Percentiles rank a stretch among this genome's conserved stretches.
Evolutionary conservation across 1,139 yeast genomes (phyloP).

Genomic region (Magnusiomyces starmeri): DNA sequence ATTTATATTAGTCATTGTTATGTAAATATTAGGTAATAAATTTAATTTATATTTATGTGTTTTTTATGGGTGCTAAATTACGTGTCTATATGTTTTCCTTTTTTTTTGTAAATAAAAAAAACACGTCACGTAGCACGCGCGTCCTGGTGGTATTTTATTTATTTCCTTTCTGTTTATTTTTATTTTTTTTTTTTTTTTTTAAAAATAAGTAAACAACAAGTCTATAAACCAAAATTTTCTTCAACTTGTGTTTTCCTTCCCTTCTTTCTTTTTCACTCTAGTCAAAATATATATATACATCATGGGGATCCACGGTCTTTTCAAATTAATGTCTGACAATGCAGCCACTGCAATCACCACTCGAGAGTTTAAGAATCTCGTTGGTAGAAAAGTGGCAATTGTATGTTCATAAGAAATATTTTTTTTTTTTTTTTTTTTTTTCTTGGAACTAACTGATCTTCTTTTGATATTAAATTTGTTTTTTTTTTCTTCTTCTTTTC

Average conservation of each 20-base stretch:
- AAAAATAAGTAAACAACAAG: background rate
- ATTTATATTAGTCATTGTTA: background rate
- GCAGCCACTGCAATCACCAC: conserved; percentile 77
- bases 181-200: background rate
- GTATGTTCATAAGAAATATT: conserved; percentile 27
- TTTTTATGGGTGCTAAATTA: background rate
- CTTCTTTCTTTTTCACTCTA: too few species aligned
- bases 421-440: background rate
- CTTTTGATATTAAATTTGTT: too few species aligned
- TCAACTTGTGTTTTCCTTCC: too few species aligned
- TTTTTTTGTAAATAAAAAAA: background rate
- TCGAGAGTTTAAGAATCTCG: conserved; percentile 74
- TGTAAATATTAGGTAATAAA: background rate
- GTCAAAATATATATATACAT: too few species aligned
- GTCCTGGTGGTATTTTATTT: background rate
- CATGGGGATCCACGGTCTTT: conserved; percentile 34
- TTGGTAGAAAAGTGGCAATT: conserved; percentile 93
- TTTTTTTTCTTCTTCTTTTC: conserved; percentile 15
- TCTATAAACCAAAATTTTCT: background rate
- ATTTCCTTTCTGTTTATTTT: background rate
- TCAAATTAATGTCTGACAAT: conserved; percentile 75
- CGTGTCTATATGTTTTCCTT: background rate
- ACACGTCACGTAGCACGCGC: background rate
- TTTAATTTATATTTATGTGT: background rate
- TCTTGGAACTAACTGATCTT: too few species aligned